These are phyloP conservation scores for Saccharomycopsis guyanensis DNA, from an alignment of 805 yeast species.

Conservation along the genomic window DNA sequence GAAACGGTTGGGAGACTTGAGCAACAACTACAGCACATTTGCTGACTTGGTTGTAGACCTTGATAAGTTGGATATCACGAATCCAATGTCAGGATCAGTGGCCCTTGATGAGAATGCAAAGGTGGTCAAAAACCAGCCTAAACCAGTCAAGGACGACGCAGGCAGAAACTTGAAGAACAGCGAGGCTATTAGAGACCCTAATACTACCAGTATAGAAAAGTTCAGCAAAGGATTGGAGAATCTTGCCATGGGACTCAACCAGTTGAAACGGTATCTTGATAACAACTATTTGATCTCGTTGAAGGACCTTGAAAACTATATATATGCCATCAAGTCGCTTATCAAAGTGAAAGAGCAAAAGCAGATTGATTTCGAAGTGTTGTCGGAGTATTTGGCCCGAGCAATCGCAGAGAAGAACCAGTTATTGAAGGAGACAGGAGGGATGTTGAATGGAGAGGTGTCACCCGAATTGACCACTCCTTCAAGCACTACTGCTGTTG, in stretches of 20 bases:
- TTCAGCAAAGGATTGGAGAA: slow-evolving; percentile 43
- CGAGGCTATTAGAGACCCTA: slow-evolving; percentile 29
- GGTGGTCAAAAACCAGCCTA: slow-evolving; percentile 10
- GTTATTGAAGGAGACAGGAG: slow-evolving; percentile 34
- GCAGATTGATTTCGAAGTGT: slow-evolving; percentile 82
- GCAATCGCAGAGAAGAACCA: slow-evolving; percentile 59
- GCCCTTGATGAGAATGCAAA: not conserved
- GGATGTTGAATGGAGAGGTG: slow-evolving; percentile 4
- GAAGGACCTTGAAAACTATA: slow-evolving; percentile 81
- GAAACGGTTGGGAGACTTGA: slow-evolving; percentile 63
- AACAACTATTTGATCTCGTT: slow-evolving; percentile 74
- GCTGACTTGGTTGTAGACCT: slow-evolving; percentile 62
- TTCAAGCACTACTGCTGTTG: slow-evolving; percentile 13
- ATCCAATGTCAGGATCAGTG: not conserved
- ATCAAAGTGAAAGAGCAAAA: slow-evolving; percentile 85
- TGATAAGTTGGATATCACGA: slow-evolving; percentile 46
- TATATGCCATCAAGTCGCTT: slow-evolving; percentile 53
- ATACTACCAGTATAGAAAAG: slow-evolving; percentile 22
- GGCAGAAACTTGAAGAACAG: slow-evolving; percentile 21
- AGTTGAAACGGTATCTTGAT: slow-evolving; percentile 50
- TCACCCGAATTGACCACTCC: slow-evolving; percentile 12
- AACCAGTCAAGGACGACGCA: slow-evolving; percentile 8
- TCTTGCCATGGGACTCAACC: slow-evolving; percentile 35
- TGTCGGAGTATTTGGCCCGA: slow-evolving; percentile 69
- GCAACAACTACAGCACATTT: slow-evolving; percentile 65